phyloP scores from a whole-genome alignment of 192 early-diverging fungal species.

The Podila epicladia region DNA sequence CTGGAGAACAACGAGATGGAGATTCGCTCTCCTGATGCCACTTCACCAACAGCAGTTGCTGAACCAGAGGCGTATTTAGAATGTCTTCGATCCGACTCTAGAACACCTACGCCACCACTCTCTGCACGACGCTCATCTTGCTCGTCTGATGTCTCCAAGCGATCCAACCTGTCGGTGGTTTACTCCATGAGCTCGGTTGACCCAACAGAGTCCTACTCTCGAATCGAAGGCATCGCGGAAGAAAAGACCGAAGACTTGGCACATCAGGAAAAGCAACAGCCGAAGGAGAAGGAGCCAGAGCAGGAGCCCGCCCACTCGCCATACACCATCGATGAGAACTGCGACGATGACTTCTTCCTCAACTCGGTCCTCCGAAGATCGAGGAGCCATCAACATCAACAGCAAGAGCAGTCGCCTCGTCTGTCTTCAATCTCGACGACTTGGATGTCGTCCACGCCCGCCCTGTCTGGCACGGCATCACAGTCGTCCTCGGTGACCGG shows the following conservation, averaged over 20 bases:
- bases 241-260: neutral
- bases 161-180: neutral
- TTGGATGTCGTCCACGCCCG: neutral
- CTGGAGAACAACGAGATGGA: neutral
- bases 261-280: neutral
- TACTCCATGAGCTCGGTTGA: neutral
- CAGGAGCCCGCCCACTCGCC: slow-evolving; percentile 6
- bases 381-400: slow-evolving; percentile 4
- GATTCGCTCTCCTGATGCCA: neutral
- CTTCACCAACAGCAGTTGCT: neutral
- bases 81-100: neutral
- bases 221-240: neutral
- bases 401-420: neutral
- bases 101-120: neutral
- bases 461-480: neutral
- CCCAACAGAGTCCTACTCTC: neutral
- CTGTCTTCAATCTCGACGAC: neutral
- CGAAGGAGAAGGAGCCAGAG: too few species aligned
- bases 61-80: neutral
- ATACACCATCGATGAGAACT: slow-evolving; percentile 47
- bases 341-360: slow-evolving; percentile 48
- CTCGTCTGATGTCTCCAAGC: neutral
- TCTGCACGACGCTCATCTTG: neutral
- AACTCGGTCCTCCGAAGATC: slow-evolving; percentile 41
- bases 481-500: neutral